Conservation (phyloP, 2,329 filamentous ascomycete species). For the Fusarium nygamai region DNA sequence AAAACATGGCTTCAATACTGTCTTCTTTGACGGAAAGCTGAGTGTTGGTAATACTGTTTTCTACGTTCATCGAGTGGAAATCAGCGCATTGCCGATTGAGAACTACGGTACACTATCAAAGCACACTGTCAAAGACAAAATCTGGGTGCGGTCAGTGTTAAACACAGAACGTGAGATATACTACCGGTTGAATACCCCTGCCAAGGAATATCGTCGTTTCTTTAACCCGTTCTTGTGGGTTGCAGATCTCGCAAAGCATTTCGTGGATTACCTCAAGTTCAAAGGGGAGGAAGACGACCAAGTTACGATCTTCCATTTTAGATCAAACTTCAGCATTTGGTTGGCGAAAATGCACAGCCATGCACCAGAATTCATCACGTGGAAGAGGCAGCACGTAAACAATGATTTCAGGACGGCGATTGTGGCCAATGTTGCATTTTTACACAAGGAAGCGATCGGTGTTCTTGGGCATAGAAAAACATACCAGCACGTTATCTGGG, state of each 20-base stretch:
- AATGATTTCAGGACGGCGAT: slow-evolving; percentile 72
- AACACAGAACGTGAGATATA: slow-evolving; percentile 62
- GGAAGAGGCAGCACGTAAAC: slow-evolving; percentile 60
- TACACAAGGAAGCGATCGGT: slow-evolving; percentile 71
- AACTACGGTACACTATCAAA: slow-evolving; percentile 65
- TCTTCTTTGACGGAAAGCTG: slow-evolving; percentile 71
- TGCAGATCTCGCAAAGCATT: slow-evolving; percentile 75
- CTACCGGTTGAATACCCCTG: slow-evolving; percentile 69
- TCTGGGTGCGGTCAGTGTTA: slow-evolving; percentile 71
- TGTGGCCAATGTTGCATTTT: slow-evolving; percentile 67
- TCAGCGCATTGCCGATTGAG: slow-evolving; percentile 70
- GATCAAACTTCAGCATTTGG: slow-evolving; percentile 66
- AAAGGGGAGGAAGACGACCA: slow-evolving; percentile 43
- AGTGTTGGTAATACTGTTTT: slow-evolving; percentile 52
- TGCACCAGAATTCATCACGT: slow-evolving; percentile 58
- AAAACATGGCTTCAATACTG: slow-evolving; percentile 45
- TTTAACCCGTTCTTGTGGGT: slow-evolving; percentile 75
- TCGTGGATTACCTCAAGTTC: slow-evolving; percentile 70
- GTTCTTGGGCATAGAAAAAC: slow-evolving; percentile 50
- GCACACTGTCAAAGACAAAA: slow-evolving; percentile 59
- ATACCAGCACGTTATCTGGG: slow-evolving; percentile 61
- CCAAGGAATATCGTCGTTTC: slow-evolving; percentile 69
- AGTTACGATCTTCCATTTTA: slow-evolving; percentile 67
- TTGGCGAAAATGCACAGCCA: slow-evolving; percentile 56
- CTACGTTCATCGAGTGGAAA: slow-evolving; percentile 66